These are phyloP conservation scores for Adansonia madagascariensis DNA, from an alignment of 441 rosid species.

Conservation along the genomic window DNA sequence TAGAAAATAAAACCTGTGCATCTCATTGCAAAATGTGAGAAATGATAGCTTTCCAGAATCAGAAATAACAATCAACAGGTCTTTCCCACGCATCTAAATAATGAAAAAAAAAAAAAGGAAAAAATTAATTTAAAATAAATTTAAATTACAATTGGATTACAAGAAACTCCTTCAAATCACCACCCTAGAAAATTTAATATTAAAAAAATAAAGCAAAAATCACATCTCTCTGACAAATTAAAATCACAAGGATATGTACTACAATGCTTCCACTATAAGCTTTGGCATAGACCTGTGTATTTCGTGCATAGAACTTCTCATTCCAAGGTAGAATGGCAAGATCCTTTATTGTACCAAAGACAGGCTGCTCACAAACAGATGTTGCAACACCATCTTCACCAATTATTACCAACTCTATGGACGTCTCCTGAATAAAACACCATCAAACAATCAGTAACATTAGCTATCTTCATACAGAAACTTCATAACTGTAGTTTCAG, in stretches of 20 bases:
- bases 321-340: slow-evolving; percentile 76
- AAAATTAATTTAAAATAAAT: slow-evolving; percentile 24
- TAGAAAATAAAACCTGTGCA: slow-evolving; percentile 76
- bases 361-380: slow-evolving; percentile 85
- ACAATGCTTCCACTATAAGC: slow-evolving; percentile 17
- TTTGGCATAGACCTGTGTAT: slow-evolving; percentile 50
- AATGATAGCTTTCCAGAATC: slow-evolving; percentile 98
- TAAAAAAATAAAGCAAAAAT: slow-evolving; percentile 13
- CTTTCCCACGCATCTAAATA: slow-evolving; percentile 70
- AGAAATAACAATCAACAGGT: slow-evolving; percentile 83
- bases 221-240: slow-evolving; percentile 14
- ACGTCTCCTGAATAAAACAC: slow-evolving; percentile 75
- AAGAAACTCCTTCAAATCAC: slow-evolving; percentile 13
- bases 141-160: slow-evolving; percentile 9
- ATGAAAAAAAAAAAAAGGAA: slow-evolving; percentile 25
- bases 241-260: slow-evolving; percentile 13
- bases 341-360: slow-evolving; percentile 89
- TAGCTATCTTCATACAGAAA: not conserved
- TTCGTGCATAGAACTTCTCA: slow-evolving; percentile 45
- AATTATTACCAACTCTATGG: slow-evolving; percentile 78
- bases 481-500: not conserved
- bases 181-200: slow-evolving; percentile 12
- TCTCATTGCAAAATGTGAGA: slow-evolving; percentile 87
- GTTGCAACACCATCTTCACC: slow-evolving; percentile 78
- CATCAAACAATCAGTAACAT: slow-evolving; percentile 31